These are phyloP conservation scores for Exophiala viscosa DNA, from an alignment of 2,329 filamentous ascomycete species.

Conservation along the genomic window DNA sequence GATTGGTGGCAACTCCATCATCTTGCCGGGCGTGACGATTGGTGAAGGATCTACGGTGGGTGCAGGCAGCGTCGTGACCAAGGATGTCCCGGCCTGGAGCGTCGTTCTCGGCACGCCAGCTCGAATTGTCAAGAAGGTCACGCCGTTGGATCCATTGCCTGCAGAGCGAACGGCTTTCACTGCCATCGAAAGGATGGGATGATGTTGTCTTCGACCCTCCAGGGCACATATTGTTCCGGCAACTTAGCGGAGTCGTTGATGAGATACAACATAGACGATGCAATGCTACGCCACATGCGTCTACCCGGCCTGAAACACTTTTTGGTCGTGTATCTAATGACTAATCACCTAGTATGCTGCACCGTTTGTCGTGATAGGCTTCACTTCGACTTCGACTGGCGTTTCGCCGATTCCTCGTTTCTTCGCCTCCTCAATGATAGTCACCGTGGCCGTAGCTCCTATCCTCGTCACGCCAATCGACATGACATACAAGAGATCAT, in stretches of 20 bases:
- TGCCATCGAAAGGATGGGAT: no score
- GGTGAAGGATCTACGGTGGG: slow-evolving; percentile 41
- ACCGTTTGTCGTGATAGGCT: not conserved
- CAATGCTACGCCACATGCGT: not conserved
- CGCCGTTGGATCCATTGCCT: not conserved
- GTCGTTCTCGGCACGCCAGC: slow-evolving; percentile 41
- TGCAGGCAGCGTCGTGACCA: slow-evolving; percentile 40
- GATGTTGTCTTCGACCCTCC: no score
- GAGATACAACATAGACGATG: not conserved
- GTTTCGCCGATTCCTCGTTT: slow-evolving; percentile 46
- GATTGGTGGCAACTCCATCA: slow-evolving; percentile 47
- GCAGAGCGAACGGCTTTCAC: slow-evolving; percentile 18
- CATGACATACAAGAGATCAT: slow-evolving; percentile 55
- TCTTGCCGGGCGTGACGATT: slow-evolving; percentile 41
- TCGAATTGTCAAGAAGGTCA: slow-evolving; percentile 31
- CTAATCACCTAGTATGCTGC: not conserved
- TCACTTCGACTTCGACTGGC: slow-evolving; percentile 18
- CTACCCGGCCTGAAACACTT: not conserved
- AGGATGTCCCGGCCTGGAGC: slow-evolving; percentile 35
- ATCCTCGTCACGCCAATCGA: slow-evolving; percentile 54
- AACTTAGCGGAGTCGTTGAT: no score
- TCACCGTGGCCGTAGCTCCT: slow-evolving; percentile 53
- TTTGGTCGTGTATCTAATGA: not conserved
- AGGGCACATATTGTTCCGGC: no score
- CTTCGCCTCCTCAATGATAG: slow-evolving; percentile 55